These are phyloP conservation scores for Aspergillus neoniger DNA, from an alignment of 2,329 filamentous ascomycete species.

Conservation along the genomic window DNA sequence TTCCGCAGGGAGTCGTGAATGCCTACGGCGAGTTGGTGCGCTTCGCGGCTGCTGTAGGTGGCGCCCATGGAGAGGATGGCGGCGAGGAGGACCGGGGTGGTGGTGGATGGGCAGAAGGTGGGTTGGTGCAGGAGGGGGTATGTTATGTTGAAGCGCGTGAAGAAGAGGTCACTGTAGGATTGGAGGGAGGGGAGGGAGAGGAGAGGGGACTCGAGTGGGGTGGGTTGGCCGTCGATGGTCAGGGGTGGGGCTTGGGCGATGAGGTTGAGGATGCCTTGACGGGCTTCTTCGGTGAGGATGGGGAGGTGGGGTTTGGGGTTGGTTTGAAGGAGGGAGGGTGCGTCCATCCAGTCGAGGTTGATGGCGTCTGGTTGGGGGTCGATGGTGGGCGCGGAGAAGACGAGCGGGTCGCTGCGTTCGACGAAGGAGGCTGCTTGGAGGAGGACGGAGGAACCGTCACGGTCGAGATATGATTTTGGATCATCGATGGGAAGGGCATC, in stretches of 20 bases:
- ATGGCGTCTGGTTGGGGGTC: neutral
- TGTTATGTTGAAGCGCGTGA: conserved; percentile 60
- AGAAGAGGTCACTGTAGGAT: conserved; percentile 61
- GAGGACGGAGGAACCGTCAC: conserved; percentile 26
- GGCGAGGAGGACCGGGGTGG: conserved; percentile 56
- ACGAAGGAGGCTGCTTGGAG: conserved; percentile 29
- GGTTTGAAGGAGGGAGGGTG: conserved; percentile 14
- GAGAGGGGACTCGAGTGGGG: conserved; percentile 54
- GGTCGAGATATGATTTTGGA: neutral
- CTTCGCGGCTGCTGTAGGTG: conserved; percentile 61
- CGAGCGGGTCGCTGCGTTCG: conserved; percentile 12
- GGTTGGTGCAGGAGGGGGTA: conserved; percentile 63
- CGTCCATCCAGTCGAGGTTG: conserved; percentile 33
- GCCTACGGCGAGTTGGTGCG: conserved; percentile 62
- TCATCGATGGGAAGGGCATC: neutral
- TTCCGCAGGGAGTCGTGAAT: conserved; percentile 63
- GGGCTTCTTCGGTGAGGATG: conserved; percentile 35
- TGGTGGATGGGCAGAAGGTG: conserved; percentile 55
- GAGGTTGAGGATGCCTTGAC: conserved; percentile 50
- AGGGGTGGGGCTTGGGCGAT: conserved; percentile 54
- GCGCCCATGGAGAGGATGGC: conserved; percentile 62
- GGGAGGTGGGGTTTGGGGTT: conserved; percentile 21
- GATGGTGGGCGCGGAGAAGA: neutral
- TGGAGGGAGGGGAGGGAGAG: conserved; percentile 56
- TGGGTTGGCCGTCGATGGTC: conserved; percentile 50